These are phyloP conservation scores for Yamadazyma aaseri DNA, from an alignment of 1,139 yeast species.

Conservation along the genomic window DNA sequence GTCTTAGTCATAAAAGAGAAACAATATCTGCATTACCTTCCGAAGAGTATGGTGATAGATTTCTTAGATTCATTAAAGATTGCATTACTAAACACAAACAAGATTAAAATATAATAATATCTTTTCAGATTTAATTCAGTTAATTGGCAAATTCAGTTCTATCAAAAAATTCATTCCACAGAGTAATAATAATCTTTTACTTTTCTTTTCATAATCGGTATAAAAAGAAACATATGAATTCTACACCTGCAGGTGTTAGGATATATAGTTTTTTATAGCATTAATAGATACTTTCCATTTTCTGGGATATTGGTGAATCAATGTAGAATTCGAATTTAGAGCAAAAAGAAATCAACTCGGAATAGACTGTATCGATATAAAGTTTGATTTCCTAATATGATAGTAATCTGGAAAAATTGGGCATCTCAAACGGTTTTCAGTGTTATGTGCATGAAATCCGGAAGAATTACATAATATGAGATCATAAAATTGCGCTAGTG, in stretches of 20 bases:
- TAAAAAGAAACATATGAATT: no score
- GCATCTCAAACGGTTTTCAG: background rate
- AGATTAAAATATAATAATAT: conserved; percentile 4
- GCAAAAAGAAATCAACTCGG: no score
- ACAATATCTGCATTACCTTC: conserved; percentile 91
- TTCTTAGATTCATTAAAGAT: conserved; percentile 63
- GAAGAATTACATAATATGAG: conserved; percentile 1
- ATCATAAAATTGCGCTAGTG: background rate
- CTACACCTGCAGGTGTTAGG: conserved; percentile 1
- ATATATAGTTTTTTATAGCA: background rate
- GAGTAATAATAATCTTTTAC: no score
- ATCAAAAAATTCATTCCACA: no score
- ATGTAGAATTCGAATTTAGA: no score
- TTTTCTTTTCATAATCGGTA: no score
- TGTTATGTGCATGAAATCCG: background rate
- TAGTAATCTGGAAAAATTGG: no score
- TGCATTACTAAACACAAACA: conserved; percentile 23
- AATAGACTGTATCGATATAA: no score
- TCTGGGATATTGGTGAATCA: no score
- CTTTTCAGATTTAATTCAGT: no score
- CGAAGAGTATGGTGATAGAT: conserved; percentile 82
- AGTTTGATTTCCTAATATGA: no score
- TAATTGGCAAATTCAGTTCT: background rate
- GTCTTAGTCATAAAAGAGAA: conserved; percentile 64
- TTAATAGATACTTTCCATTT: background rate